Evolutionary conservation across 2,329 filamentous ascomycete species (phyloP).

Genomic region (Colletotrichum simmondsii): DNA sequence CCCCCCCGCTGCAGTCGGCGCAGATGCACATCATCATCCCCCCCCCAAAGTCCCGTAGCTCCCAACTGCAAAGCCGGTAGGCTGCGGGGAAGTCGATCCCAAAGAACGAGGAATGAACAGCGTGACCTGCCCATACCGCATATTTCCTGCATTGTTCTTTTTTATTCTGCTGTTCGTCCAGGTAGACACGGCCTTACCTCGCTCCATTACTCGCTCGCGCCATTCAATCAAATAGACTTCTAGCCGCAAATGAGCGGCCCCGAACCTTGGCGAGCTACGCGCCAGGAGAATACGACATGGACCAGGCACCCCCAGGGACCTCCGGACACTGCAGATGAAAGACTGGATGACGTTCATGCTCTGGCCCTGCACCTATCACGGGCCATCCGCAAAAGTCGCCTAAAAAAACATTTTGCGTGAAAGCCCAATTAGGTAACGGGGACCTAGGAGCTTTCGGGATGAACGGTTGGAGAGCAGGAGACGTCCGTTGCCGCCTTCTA

Average conservation of each 20-base stretch:
- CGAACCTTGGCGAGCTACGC: slow-evolving; percentile 3
- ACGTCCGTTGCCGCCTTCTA: neutral
- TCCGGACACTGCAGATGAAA: slow-evolving; percentile 19
- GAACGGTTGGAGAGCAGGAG: slow-evolving; percentile 19
- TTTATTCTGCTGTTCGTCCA: neutral
- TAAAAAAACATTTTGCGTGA: neutral
- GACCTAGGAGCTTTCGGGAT: neutral
- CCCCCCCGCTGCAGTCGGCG: neutral
- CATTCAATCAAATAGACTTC: slow-evolving; percentile 17
- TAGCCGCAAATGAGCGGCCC: neutral
- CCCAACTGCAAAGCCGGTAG: neutral
- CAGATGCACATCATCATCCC: slow-evolving; percentile 15
- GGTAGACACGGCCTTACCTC: slow-evolving; percentile 13
- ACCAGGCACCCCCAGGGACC: neutral
- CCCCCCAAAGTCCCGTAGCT: neutral
- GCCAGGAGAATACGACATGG: slow-evolving; percentile 6
- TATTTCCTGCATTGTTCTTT: neutral
- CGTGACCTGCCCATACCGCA: neutral
- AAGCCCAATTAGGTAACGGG: neutral
- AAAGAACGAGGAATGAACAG: neutral
- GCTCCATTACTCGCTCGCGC: slow-evolving; percentile 31
- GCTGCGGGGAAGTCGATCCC: slow-evolving; percentile 15
- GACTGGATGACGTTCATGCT: slow-evolving; percentile 25
- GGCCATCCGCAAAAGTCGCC: neutral
- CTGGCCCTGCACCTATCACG: slow-evolving; percentile 2